Conservation (phyloP, 164 flowering plant genomes). For the Dillenia suffruticosa region DNA sequence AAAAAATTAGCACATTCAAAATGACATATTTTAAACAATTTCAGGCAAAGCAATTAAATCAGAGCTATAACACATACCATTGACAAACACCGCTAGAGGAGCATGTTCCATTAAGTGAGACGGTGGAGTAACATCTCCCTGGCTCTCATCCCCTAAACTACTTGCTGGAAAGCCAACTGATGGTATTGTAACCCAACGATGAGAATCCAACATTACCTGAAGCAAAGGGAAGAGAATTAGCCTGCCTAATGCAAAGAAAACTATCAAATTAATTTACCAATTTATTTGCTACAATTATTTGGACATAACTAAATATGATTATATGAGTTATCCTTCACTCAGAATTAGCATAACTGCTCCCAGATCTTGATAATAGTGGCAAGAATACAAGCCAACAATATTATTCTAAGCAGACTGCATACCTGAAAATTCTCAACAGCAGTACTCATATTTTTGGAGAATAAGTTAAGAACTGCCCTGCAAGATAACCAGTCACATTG, state of each 20-base stretch:
- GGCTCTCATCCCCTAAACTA: conserved; percentile 60
- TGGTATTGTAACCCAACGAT: conserved; percentile 97
- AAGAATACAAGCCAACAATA: conserved; percentile 2
- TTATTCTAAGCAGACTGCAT: conserved; percentile 4
- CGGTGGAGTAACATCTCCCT: conserved; percentile 90
- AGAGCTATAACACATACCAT: conserved; percentile 43
- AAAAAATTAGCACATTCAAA: not conserved
- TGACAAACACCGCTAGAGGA: conserved; percentile 93
- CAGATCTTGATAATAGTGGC: not conserved
- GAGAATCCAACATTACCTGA: conserved; percentile 92
- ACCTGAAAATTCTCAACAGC: conserved; percentile 99
- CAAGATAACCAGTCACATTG: conserved; percentile 6
- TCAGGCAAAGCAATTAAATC: no score
- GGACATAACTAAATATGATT: not conserved
- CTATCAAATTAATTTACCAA: not conserved
- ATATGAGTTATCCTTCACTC: no score
- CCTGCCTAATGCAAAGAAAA: not conserved
- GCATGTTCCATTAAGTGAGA: conserved; percentile 95
- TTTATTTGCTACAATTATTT: not conserved
- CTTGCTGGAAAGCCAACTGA: conserved; percentile 68
- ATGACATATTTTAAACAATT: not conserved
- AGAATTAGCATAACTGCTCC: no score
- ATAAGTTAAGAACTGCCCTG: conserved; percentile 94
- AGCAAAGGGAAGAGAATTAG: not conserved
- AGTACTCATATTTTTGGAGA: conserved; percentile 77